Evolutionary conservation across 352 stramenopile species (phyloP).

Genomic region (Discostella stelligera): DNA sequence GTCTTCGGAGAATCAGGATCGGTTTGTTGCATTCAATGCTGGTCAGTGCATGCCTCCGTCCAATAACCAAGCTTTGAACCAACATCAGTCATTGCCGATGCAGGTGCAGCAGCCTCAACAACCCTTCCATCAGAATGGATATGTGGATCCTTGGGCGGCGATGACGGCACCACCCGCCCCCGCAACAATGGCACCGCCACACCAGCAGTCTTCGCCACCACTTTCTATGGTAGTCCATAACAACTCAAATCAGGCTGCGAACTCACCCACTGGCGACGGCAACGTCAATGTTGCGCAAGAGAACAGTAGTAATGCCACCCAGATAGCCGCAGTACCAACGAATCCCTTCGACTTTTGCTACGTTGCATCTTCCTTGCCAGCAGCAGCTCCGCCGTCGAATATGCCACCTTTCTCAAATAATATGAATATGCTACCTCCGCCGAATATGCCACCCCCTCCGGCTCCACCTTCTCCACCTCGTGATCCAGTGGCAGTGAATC

Average conservation of each 20-base stretch:
- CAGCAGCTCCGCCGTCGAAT: not conserved
- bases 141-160: conserved; percentile 22
- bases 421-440: not conserved
- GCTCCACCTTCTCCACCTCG: conserved; percentile 1
- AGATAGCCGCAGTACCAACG: not conserved
- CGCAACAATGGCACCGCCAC: not conserved
- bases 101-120: conserved; percentile 2
- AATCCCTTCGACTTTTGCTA: conserved; percentile 31
- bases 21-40: not conserved
- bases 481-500: not conserved
- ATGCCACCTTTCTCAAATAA: conserved; percentile 2
- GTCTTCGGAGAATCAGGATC: not conserved
- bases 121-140: not conserved
- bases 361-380: conserved; percentile 21
- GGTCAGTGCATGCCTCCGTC: conserved; percentile 15
- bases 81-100: not conserved
- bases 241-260: not conserved
- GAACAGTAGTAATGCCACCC: not conserved
- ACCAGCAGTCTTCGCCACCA: conserved; percentile 10
- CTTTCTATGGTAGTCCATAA: conserved; percentile 4
- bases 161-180: conserved; percentile 1
- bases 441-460: not conserved
- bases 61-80: not conserved
- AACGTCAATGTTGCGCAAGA: not conserved
- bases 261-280: conserved; percentile 25